Percentiles rank a stretch among this genome's conserved stretches.
phyloP scores from a whole-genome alignment of 495 filamentous ascomycete genomes.

The Annulohypoxylon maeteangense region DNA sequence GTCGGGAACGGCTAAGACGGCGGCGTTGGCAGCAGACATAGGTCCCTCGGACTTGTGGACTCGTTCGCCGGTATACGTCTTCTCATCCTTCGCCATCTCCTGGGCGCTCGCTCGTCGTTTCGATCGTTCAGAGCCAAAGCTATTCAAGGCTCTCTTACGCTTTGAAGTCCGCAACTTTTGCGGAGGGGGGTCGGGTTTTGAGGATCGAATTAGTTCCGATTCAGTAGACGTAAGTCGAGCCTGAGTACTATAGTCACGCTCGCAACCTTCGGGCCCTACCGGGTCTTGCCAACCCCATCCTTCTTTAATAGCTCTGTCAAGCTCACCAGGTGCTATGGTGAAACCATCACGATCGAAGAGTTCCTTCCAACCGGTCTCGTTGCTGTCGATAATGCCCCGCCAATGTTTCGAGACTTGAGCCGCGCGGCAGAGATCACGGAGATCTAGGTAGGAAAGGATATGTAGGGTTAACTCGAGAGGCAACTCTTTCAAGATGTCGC shows the following conservation, averaged over 20 bases:
- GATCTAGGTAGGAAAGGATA: slow-evolving; percentile 86
- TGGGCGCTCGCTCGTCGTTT: slow-evolving; percentile 64
- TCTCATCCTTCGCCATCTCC: slow-evolving; percentile 53
- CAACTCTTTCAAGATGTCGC: slow-evolving; percentile 85
- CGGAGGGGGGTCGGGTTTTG: slow-evolving; percentile 50
- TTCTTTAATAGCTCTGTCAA: slow-evolving; percentile 85
- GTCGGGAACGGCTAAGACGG: slow-evolving; percentile 81
- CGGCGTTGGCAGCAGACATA: slow-evolving; percentile 84
- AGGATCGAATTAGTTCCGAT: slow-evolving; percentile 56
- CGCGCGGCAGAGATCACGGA: slow-evolving; percentile 87
- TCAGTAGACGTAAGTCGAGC: slow-evolving; percentile 59
- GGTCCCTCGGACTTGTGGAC: slow-evolving; percentile 76
- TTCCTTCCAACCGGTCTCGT: slow-evolving; percentile 96
- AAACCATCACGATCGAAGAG: slow-evolving; percentile 88
- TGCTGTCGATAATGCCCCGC: slow-evolving; percentile 87
- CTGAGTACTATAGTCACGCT: slow-evolving; percentile 77
- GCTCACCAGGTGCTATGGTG: slow-evolving; percentile 79
- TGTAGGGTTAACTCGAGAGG: slow-evolving; percentile 89
- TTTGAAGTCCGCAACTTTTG: slow-evolving; percentile 52
- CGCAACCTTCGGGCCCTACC: slow-evolving; percentile 75
- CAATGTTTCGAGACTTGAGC: slow-evolving; percentile 95
- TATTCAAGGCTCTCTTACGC: slow-evolving; percentile 56
- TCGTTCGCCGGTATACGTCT: slow-evolving; percentile 45
- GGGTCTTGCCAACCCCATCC: slow-evolving; percentile 99
- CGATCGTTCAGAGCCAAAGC: slow-evolving; percentile 57